Evolutionary conservation across 2,329 filamentous ascomycete species (phyloP).

Genomic region (Talaromyces marneffei): DNA sequence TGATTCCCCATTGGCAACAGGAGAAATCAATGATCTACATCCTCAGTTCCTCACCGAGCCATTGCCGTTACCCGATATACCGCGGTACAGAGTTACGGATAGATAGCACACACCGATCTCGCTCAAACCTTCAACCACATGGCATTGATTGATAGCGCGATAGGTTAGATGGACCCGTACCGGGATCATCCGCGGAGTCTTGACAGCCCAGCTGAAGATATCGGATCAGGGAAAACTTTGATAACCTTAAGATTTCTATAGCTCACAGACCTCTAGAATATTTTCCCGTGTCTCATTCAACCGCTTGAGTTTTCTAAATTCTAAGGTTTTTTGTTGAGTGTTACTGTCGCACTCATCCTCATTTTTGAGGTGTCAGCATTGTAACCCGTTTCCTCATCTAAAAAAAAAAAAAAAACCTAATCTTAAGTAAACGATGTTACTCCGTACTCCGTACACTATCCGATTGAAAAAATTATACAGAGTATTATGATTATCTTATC

Average conservation of each 20-base stretch:
- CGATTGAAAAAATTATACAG: neutral
- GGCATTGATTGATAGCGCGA: neutral
- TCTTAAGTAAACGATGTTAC: neutral
- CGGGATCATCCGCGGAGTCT: slow-evolving; percentile 6
- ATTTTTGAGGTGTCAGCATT: neutral
- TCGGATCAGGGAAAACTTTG: neutral
- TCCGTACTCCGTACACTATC: too few species aligned
- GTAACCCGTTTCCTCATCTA: neutral
- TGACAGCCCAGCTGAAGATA: neutral
- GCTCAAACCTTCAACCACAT: neutral
- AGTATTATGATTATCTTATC: neutral
- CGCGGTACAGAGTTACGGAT: too few species aligned
- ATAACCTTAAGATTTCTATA: neutral
- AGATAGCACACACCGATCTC: too few species aligned
- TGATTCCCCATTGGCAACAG: neutral
- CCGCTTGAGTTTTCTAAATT: neutral
- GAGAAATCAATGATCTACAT: neutral
- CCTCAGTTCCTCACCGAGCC: neutral
- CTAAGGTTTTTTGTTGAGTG: neutral
- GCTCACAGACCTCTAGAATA: neutral
- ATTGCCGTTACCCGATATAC: neutral
- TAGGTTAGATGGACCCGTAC: neutral
- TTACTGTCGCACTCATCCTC: neutral
- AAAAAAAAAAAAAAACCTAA: neutral
- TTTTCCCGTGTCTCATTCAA: neutral